phyloP scores from a whole-genome alignment of 441 rosid species.

The Brassica hybrid region DNA sequence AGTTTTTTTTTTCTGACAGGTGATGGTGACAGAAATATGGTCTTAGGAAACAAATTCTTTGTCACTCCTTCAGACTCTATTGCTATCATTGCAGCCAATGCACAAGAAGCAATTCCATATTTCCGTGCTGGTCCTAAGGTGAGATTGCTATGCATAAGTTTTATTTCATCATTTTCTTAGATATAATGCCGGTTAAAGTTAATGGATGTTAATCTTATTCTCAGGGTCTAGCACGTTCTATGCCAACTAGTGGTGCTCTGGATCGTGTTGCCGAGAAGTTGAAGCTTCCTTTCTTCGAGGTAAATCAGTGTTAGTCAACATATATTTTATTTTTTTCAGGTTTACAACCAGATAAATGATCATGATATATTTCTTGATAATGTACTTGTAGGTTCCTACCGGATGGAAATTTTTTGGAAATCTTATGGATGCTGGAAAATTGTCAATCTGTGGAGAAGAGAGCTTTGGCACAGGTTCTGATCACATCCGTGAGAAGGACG shows the following conservation, averaged over 20 bases:
- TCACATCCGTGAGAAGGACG: slow-evolving; percentile 98
- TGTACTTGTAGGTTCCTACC: slow-evolving; percentile 76
- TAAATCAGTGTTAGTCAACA: slow-evolving; percentile 36
- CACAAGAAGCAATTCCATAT: slow-evolving; percentile 88
- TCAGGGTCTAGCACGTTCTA: slow-evolving; percentile 94
- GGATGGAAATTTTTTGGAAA: slow-evolving; percentile 99
- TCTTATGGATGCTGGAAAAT: slow-evolving; percentile 95
- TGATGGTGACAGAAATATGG: slow-evolving; percentile 98
- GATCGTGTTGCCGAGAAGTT: slow-evolving; percentile 92
- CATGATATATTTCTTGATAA: slow-evolving; percentile 32
- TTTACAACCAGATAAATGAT: too few relatives aligned
- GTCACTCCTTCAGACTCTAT: slow-evolving; percentile 97
- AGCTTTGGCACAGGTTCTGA: slow-evolving; percentile 99
- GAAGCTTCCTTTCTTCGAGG: slow-evolving; percentile 91
- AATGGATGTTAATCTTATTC: slow-evolving; percentile 32
- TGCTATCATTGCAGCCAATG: slow-evolving; percentile 93
- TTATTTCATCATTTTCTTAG: slow-evolving; percentile 8
- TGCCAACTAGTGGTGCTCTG: slow-evolving; percentile 99
- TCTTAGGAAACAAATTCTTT: slow-evolving; percentile 81
- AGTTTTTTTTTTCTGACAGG: slow-evolving; percentile 50
- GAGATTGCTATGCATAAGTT: slow-evolving; percentile 22
- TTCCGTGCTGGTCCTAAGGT: slow-evolving; percentile 83
- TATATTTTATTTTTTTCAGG: slow-evolving; percentile 7
- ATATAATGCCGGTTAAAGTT: slow-evolving; percentile 4
- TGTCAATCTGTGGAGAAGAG: slow-evolving; percentile 97